Conservation (phyloP, 73 alveolate species). For the Effrenium voratum region DNA sequence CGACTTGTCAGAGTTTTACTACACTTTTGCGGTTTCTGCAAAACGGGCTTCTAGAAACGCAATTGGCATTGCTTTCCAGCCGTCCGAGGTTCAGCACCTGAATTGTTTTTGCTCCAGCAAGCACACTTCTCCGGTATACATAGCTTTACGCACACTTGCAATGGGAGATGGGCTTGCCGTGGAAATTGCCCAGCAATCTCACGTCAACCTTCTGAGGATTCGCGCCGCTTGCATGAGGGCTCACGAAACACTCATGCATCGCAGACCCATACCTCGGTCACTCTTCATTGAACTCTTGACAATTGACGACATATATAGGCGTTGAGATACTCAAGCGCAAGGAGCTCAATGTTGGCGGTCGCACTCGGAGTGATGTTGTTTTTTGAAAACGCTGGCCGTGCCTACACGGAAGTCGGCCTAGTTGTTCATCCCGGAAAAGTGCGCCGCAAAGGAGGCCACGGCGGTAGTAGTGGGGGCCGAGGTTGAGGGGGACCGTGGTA, state of each 20-base stretch:
- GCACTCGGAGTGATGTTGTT: neutral
- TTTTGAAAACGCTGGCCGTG: neutral
- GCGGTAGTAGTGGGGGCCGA: constrained; percentile 32
- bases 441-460: neutral
- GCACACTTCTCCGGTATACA: neutral
- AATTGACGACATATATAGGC: neutral
- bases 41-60: neutral
- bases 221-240: neutral
- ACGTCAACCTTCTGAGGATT: neutral
- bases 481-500: neutral
- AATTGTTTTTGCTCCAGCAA: neutral
- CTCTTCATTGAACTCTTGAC: neutral
- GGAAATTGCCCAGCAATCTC: neutral
- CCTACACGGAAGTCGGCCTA: neutral
- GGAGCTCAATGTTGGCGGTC: no score
- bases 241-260: neutral
- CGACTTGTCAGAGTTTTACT: constrained; percentile 20
- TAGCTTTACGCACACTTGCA: neutral
- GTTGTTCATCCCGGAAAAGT: constrained; percentile 2
- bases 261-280: constrained; percentile 13
- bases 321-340: neutral
- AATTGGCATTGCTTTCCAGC: neutral
- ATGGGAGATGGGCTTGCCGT: constrained; percentile 13
- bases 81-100: neutral
- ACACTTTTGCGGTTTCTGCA: neutral